Evolutionary conservation across 768 basidiomycete species (phyloP), one percentile per base, ranked within the genome.

Genomic region (Lanmaoa pseudosensibilis): DNA sequence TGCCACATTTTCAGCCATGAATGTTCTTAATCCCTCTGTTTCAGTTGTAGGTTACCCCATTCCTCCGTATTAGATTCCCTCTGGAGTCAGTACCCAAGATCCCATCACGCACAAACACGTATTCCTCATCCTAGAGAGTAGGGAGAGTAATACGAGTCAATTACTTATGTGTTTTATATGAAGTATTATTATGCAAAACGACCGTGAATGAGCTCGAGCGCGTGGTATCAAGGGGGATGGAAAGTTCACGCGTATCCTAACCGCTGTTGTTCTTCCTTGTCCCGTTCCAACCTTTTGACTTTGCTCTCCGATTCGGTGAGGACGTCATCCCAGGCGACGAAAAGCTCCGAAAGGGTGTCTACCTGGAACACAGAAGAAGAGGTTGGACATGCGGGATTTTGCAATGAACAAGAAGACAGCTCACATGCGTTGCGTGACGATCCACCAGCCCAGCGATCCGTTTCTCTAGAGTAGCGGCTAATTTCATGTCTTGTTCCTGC

Each of bases 321-420:
- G 1, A 85, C 79, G 55, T 92, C 89, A 60, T 93, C 90, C 91
- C 92, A 94, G 15, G 82, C 82, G 8, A 94, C 87, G 57, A 94
- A 93, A 21, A 93, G 75, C 60, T 92, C 90, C 13, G 92, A 93
- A 1, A 93, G 77, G 2, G 84, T 82, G 64, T 92, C 91, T 10
- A 91, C 85, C 91, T 92, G 43, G 12, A 25, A 51, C 37, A 54
- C 39, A 6, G n/a, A 55, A 33, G 48, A 44, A 33, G 30, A 33
- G 49, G 32, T 50, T 15, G 40, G 5, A 44, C 39, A 30, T 25
- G n/a, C 7, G 5, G 36, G 43, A 16, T 32, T 6, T 19, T 12
- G 27, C n/a, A 46, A 19, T 3, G 30, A 43, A 8, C 0, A 41
- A 41, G 27, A 16, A 23, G 1, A 33, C 43, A 13, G 71, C 83